Percentiles rank a stretch among this genome's conserved stretches.
phyloP scores from a whole-genome alignment of 2,329 filamentous ascomycete species.

The Didymella segeticola region DNA sequence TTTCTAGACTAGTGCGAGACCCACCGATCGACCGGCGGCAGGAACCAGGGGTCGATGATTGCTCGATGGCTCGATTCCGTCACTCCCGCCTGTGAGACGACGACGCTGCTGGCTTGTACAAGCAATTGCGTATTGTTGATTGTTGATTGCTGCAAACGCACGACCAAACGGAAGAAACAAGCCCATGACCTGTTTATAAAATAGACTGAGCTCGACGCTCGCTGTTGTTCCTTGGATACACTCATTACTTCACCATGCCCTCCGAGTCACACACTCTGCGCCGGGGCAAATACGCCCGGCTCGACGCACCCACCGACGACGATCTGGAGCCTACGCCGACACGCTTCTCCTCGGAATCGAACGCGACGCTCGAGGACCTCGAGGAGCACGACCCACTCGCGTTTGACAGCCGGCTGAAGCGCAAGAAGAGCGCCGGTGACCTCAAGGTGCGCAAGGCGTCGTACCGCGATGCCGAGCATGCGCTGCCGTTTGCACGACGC shows the following conservation, averaged over 20 bases:
- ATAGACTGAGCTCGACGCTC: conserved; percentile 19
- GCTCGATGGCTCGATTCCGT: conserved; percentile 1
- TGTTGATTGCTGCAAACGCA: not conserved
- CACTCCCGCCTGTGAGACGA: not conserved
- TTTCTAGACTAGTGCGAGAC: not conserved
- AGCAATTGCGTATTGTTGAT: not conserved
- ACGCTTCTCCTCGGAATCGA: conserved; percentile 48
- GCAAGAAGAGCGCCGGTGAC: conserved; percentile 48
- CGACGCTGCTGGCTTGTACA: not conserved
- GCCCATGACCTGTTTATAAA: conserved; percentile 18
- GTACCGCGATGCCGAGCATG: conserved; percentile 32
- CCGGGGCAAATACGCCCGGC: conserved; percentile 47
- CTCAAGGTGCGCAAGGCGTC: conserved; percentile 44
- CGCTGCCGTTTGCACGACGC: conserved; percentile 20
- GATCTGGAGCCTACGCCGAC: conserved; percentile 38
- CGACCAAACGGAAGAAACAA: conserved; percentile 10
- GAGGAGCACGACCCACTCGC: conserved; percentile 57
- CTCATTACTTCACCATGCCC: no score
- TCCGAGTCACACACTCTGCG: conserved; percentile 44
- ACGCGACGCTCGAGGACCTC: conserved; percentile 48
- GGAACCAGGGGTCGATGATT: conserved; percentile 20
- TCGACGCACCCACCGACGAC: conserved; percentile 46
- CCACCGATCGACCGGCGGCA: conserved; percentile 7
- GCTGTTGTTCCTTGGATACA: conserved; percentile 6
- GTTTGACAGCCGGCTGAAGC: conserved; percentile 50